Conservation (phyloP, 2,329 filamentous ascomycete species). For the Ophiostoma ulmi region DNA sequence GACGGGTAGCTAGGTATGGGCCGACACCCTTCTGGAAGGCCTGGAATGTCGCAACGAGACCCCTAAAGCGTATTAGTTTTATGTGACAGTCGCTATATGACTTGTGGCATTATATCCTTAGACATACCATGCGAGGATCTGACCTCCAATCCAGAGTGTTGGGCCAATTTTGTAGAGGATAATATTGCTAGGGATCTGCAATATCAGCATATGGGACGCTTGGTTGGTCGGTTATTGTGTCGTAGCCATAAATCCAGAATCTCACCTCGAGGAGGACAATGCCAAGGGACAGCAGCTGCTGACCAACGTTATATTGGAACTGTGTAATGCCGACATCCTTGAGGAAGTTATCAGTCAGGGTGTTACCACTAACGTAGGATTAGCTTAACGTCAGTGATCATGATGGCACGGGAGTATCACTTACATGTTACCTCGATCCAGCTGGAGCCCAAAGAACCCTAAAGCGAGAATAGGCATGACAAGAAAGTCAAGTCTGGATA, state of each 20-base stretch:
- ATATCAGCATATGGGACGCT: not conserved
- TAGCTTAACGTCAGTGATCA: not conserved
- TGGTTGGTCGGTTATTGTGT: not conserved
- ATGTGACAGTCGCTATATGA: not conserved
- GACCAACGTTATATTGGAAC: conserved; percentile 48
- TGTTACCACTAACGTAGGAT: conserved; percentile 26
- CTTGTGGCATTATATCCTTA: not conserved
- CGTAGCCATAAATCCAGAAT: conserved; percentile 28
- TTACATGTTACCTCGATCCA: not conserved
- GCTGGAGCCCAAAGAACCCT: not conserved
- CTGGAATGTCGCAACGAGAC: not conserved
- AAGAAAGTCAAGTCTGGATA: not conserved
- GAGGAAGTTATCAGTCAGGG: conserved; percentile 48
- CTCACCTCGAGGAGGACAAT: conserved; percentile 39
- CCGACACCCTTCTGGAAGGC: not conserved
- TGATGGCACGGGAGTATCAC: not conserved
- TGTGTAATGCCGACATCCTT: conserved; percentile 46
- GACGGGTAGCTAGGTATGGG: conserved; percentile 25
- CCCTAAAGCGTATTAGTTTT: not conserved
- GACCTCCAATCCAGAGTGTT: not conserved
- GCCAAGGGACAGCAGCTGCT: conserved; percentile 39
- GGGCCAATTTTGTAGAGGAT: not conserved
- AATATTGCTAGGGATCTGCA: not conserved
- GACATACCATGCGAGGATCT: not conserved
- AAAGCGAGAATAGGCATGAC: not conserved